Conservation (phyloP, 176 grass and related monocot genomes). For the Elaeis guineensis region DNA sequence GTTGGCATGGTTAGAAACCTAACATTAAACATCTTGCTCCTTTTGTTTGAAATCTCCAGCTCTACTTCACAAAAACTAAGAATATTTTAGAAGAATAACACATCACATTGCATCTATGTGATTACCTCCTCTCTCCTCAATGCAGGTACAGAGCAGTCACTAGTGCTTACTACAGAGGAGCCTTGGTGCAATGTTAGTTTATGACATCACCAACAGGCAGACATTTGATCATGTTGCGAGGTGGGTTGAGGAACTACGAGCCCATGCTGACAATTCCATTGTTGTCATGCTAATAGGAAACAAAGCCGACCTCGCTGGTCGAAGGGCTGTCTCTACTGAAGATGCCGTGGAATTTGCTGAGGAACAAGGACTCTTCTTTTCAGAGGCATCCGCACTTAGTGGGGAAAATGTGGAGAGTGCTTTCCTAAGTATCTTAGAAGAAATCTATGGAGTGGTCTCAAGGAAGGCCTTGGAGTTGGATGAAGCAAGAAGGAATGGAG, state of each 20-base stretch:
- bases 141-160: constrained; percentile 75
- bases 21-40: no score
- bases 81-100: no score
- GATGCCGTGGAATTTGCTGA: constrained; percentile 63
- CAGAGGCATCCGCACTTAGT: constrained; percentile 68
- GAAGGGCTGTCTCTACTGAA: constrained; percentile 23
- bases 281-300: constrained; percentile 79
- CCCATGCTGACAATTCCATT: constrained; percentile 68
- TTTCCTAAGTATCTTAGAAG: constrained; percentile 48
- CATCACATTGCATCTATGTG: no score
- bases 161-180: constrained; percentile 84
- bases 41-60: no score
- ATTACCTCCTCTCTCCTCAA: not conserved
- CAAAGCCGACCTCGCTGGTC: constrained; percentile 59
- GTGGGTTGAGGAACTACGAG: constrained; percentile 66
- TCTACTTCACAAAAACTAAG: no score
- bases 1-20: no score
- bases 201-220: constrained; percentile 55
- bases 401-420: constrained; percentile 67
- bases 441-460: constrained; percentile 56
- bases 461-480: constrained; percentile 44
- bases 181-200: constrained; percentile 83
- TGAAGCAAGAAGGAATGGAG: constrained; percentile 29
- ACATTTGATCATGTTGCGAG: constrained; percentile 48
- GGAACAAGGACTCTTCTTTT: constrained; percentile 91